Percentiles rank a stretch among this genome's conserved stretches.
phyloP scores from a whole-genome alignment of 768 basidiomycete genomes.

The Lactifluus hygrophoroides region DNA sequence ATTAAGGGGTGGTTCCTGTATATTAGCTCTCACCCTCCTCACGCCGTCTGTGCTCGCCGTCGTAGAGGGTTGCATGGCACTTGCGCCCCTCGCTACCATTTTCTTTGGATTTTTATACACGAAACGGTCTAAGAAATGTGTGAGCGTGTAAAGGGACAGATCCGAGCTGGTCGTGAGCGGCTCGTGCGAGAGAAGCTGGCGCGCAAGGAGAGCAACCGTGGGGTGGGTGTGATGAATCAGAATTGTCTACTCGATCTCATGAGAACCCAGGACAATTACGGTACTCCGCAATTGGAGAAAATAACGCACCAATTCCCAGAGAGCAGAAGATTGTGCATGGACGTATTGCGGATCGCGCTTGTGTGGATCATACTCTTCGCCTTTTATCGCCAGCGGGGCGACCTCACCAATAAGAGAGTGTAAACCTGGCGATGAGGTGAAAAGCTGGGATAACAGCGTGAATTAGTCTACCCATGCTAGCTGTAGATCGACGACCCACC shows the following conservation, averaged over 20 bases:
- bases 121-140: constrained; percentile 94
- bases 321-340: constrained; percentile 64
- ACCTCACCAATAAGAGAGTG: constrained; percentile 31
- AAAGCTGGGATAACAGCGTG: constrained; percentile 32
- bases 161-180: constrained; percentile 79
- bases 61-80: constrained; percentile 93
- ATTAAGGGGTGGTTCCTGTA: constrained; percentile 50
- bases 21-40: constrained; percentile 60
- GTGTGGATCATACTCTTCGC: constrained; percentile 62
- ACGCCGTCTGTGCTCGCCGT: constrained; percentile 55
- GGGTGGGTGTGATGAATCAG: constrained; percentile 87
- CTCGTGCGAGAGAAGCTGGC: constrained; percentile 63
- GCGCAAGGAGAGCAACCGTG: constrained; percentile 75
- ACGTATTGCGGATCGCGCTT: constrained; percentile 90
- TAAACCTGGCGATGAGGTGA: constrained; percentile 40
- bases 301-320: constrained; percentile 82
- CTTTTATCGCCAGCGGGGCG: neutral
- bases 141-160: constrained; percentile 85
- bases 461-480: neutral
- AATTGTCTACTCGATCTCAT: constrained; percentile 45
- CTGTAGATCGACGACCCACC: constrained; percentile 32
- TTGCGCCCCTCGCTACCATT: constrained; percentile 57
- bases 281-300: neutral
- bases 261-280: neutral
- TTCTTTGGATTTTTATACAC: constrained; percentile 96